phyloP scores from a whole-genome alignment of 1,139 yeast species.

The Spathaspora sp. region DNA sequence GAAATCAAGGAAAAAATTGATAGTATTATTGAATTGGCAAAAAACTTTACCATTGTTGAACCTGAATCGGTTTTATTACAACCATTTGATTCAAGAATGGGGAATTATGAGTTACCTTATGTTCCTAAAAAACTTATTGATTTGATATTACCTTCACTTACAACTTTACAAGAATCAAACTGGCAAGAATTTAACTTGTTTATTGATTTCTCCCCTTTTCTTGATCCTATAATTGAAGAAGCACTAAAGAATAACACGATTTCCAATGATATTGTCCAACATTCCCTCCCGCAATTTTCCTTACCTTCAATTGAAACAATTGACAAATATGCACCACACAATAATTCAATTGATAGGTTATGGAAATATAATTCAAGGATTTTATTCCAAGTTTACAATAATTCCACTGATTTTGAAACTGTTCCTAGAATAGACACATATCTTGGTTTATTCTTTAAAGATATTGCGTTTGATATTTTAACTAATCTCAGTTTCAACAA shows the following conservation, averaged over 20 bases:
- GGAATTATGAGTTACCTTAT: conserved; percentile 48
- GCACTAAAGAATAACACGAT: conserved; percentile 37
- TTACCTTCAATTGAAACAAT: conserved; percentile 47
- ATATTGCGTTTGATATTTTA: conserved; percentile 70
- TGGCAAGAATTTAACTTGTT: conserved; percentile 33
- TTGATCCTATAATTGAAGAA: conserved; percentile 38
- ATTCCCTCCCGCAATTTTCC: conserved; percentile 46
- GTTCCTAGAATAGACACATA: conserved; percentile 68
- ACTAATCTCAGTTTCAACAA: conserved; percentile 86
- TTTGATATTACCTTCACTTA: conserved; percentile 57
- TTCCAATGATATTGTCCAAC: conserved; percentile 42
- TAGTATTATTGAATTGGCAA: conserved; percentile 47
- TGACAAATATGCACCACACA: conserved; percentile 22
- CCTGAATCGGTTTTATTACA: conserved; percentile 25
- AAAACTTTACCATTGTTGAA: conserved; percentile 30
- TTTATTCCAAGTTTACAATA: conserved; percentile 63
- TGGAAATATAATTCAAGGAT: conserved; percentile 55
- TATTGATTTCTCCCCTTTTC: conserved; percentile 30
- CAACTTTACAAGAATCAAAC: conserved; percentile 28
- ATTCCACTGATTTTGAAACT: conserved; percentile 55
- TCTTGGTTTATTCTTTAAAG: conserved; percentile 62
- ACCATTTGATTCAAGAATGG: conserved; percentile 39
- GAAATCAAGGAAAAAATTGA: conserved; percentile 37
- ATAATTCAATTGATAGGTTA: conserved; percentile 35
- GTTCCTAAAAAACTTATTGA: conserved; percentile 50